Conservation (phyloP, 176 grass and related monocot genomes). For the Ananas comosus region DNA sequence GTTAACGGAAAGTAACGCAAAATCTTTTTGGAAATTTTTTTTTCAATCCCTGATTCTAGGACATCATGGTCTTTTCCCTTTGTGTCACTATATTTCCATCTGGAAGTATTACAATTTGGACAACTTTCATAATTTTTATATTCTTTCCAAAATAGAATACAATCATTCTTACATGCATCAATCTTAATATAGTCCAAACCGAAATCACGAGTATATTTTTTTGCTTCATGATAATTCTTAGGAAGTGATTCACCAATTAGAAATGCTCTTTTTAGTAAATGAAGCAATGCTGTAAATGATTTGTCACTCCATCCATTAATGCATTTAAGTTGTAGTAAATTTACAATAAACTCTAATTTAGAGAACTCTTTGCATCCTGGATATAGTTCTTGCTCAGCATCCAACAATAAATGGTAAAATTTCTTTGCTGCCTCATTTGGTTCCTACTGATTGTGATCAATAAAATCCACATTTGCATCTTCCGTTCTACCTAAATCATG, state of each 20-base stretch:
- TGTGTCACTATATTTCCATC: too few relatives aligned
- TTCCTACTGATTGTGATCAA: neutral
- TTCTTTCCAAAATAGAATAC: neutral
- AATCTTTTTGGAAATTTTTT: too few relatives aligned
- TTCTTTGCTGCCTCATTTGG: neutral
- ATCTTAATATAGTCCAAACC: neutral
- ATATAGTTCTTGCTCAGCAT: neutral
- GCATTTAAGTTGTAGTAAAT: neutral
- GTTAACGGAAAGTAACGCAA: too few relatives aligned
- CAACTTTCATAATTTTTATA: too few relatives aligned
- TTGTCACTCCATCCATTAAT: neutral
- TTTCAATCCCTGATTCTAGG: too few relatives aligned
- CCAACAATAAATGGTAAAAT: neutral
- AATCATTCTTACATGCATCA: neutral
- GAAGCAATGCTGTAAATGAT: neutral
- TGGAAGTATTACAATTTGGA: too few relatives aligned
- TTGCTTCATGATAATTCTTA: neutral
- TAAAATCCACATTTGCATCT: neutral
- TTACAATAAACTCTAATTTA: neutral
- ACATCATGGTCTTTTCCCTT: too few relatives aligned
- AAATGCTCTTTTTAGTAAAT: neutral
- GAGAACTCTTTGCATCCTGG: neutral
- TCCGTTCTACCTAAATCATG: neutral
- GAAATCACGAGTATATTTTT: neutral
- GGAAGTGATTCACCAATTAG: neutral